A percentile compares a stretch with the other conserved stretches of the same genome.
Conservation (phyloP, 768 basidiomycete genomes). For the Naematelia aurantialba region DNA sequence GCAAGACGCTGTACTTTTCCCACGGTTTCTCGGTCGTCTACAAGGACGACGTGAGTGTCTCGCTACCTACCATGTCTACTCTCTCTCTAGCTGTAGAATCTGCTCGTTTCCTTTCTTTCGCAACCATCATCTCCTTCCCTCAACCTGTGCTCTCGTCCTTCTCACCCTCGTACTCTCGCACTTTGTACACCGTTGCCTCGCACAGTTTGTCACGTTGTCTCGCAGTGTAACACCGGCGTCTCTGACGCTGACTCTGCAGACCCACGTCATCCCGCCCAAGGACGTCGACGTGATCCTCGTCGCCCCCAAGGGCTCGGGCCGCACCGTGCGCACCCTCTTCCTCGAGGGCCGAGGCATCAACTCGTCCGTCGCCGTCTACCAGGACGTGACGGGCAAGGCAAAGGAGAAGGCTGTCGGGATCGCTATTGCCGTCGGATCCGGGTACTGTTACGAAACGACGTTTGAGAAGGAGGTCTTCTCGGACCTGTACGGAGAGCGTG, state of each 20-base stretch:
- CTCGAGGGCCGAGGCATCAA: slow-evolving; percentile 85
- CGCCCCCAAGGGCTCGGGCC: slow-evolving; percentile 97
- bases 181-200: not conserved
- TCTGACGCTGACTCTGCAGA: slow-evolving; percentile 50
- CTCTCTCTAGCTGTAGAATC: too few relatives aligned
- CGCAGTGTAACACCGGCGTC: too few relatives aligned
- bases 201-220: too few relatives aligned
- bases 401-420: slow-evolving; percentile 94
- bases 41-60: slow-evolving; percentile 68
- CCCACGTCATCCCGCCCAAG: slow-evolving; percentile 80
- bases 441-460: slow-evolving; percentile 98
- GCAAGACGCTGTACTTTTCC: slow-evolving; percentile 99
- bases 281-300: slow-evolving; percentile 99
- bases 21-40: slow-evolving; percentile 99
- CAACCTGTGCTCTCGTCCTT: not conserved
- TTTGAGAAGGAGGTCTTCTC: slow-evolving; percentile 99
- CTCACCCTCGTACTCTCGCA: not conserved
- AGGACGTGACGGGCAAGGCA: slow-evolving; percentile 97
- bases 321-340: slow-evolving; percentile 98
- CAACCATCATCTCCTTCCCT: not conserved
- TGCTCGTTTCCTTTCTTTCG: slow-evolving; percentile 1
- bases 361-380: slow-evolving; percentile 87
- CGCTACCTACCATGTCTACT: not conserved
- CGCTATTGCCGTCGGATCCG: slow-evolving; percentile 90
- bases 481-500: slow-evolving; percentile 98